Conservation (phyloP, 164 flowering plant species). For the Malania oleifera region DNA sequence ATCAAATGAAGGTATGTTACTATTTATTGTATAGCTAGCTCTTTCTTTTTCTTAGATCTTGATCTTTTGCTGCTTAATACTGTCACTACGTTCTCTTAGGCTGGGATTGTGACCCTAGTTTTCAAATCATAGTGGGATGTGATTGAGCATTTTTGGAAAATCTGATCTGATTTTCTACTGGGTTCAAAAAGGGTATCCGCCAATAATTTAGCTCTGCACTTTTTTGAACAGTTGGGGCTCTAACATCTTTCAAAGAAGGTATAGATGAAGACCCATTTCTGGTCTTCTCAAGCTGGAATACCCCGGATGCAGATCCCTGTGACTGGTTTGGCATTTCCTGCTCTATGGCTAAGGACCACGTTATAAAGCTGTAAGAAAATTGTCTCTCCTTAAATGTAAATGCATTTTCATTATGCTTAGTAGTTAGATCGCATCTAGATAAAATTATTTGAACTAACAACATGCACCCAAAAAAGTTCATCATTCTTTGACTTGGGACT, state of each 20-base stretch:
- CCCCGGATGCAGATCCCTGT: constrained; percentile 66
- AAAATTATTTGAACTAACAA: neutral
- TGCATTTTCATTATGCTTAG: neutral
- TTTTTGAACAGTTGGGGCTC: constrained; percentile 49
- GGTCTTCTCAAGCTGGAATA: constrained; percentile 66
- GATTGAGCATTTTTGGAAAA: constrained; percentile 1
- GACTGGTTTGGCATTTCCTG: constrained; percentile 68
- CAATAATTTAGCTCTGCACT: neutral
- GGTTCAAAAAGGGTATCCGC: neutral
- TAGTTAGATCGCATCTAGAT: neutral
- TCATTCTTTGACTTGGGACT: constrained; percentile 4
- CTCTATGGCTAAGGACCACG: constrained; percentile 42
- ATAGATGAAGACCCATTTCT: constrained; percentile 69
- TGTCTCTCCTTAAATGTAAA: constrained; percentile 2
- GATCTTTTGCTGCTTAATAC: neutral
- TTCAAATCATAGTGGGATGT: constrained; percentile 1
- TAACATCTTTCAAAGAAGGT: constrained; percentile 57
- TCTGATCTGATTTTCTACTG: neutral
- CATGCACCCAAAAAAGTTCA: too few species aligned
- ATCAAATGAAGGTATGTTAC: constrained; percentile 41
- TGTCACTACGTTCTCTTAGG: neutral
- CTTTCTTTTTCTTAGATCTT: constrained; percentile 23
- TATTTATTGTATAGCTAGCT: neutral
- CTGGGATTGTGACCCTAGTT: neutral
- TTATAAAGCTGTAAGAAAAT: constrained; percentile 59